Percentiles rank a stretch among this genome's conserved stretches.
phyloP scores from a whole-genome alignment of 2,329 filamentous ascomycete genomes.

The Aspergillus phoenicis region DNA sequence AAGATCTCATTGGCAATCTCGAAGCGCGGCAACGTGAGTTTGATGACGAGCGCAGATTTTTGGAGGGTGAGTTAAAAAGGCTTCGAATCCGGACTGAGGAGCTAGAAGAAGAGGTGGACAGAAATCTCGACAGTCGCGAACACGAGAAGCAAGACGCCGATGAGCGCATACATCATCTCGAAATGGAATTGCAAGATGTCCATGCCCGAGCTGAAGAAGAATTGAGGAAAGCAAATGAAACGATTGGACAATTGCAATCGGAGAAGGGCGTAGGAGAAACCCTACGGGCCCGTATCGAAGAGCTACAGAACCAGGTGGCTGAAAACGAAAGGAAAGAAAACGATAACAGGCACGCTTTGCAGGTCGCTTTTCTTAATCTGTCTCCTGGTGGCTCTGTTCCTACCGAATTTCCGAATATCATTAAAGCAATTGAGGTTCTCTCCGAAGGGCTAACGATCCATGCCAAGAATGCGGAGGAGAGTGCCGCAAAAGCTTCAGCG shows the following conservation, averaged over 20 bases:
- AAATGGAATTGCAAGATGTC: constrained; percentile 69
- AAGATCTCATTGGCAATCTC: constrained; percentile 91
- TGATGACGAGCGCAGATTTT: constrained; percentile 75
- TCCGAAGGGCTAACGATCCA: constrained; percentile 64
- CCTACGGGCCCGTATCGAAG: constrained; percentile 46
- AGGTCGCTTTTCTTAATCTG: constrained; percentile 62
- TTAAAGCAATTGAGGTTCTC: constrained; percentile 61
- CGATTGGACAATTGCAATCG: constrained; percentile 60
- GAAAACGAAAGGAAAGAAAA: constrained; percentile 56
- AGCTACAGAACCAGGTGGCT: constrained; percentile 55
- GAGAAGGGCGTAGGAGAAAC: constrained; percentile 54
- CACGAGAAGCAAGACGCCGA: constrained; percentile 75
- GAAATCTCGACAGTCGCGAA: constrained; percentile 78
- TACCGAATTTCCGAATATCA: constrained; percentile 59
- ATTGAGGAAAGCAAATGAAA: constrained; percentile 35
- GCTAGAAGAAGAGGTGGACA: constrained; percentile 86
- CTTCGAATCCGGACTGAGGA: constrained; percentile 81
- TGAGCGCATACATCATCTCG: constrained; percentile 67
- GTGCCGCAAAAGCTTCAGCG: constrained; percentile 61
- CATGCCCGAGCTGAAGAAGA: constrained; percentile 52
- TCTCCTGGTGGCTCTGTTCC: constrained; percentile 58
- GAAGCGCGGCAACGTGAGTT: constrained; percentile 91
- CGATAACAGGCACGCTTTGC: constrained; percentile 57
- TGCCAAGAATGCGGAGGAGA: constrained; percentile 61
- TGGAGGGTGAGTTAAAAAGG: constrained; percentile 77